A percentile compares a stretch with the other conserved stretches of the same genome.
phyloP scores from a whole-genome alignment of 2,329 filamentous ascomycete species.

The Cryphonectria nitschkei region DNA sequence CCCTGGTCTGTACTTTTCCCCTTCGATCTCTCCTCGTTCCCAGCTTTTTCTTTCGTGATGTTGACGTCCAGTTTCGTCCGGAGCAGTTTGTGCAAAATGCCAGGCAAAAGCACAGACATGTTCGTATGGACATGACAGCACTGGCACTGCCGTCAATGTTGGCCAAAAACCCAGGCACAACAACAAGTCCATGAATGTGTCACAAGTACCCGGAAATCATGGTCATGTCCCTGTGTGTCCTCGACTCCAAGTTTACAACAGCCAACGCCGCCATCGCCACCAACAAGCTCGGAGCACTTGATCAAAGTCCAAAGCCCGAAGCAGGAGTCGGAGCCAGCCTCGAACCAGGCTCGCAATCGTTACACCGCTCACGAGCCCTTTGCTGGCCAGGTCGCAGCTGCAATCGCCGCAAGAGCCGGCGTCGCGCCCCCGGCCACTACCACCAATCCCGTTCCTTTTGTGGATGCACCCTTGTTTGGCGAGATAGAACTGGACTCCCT shows the following conservation, averaged over 20 bases:
- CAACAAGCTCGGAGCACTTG: background rate
- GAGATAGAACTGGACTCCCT: constrained; percentile 1
- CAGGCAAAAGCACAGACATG: constrained; percentile 30
- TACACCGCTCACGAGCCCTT: background rate
- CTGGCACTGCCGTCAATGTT: constrained; percentile 28
- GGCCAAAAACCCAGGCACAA: background rate
- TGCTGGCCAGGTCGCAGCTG: background rate
- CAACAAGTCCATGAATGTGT: background rate
- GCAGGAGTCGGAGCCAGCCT: background rate
- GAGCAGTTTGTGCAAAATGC: background rate
- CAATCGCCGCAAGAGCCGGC: background rate
- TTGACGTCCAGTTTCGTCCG: background rate
- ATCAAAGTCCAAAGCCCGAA: background rate
- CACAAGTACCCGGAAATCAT: background rate
- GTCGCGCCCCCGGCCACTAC: constrained; percentile 4
- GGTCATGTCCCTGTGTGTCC: constrained; percentile 31
- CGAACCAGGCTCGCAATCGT: background rate
- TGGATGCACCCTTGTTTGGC: background rate
- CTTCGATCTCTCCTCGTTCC: constrained; percentile 30
- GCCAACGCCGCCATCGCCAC: background rate
- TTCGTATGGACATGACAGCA: constrained; percentile 36
- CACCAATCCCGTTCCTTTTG: constrained; percentile 3
- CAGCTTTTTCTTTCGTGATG: background rate
- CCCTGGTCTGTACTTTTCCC: constrained; percentile 40
- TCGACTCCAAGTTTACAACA: background rate